A percentile compares a stretch with the other conserved stretches of the same genome.
Conservation (phyloP, 495 filamentous ascomycete species). For the Penicillium roqueforti region DNA sequence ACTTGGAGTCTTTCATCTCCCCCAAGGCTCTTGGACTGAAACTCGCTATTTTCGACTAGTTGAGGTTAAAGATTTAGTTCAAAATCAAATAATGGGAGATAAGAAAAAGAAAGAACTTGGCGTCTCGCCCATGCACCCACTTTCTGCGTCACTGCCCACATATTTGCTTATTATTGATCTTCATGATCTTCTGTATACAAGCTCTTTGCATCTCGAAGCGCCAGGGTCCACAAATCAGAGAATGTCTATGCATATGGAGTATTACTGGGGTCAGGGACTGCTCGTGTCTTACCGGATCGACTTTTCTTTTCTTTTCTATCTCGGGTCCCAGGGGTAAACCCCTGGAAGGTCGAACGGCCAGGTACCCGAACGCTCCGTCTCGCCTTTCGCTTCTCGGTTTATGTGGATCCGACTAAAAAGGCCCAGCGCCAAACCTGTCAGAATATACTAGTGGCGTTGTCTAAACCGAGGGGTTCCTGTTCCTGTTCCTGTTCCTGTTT, state of each 20-base stretch:
- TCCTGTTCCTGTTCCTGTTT: no score
- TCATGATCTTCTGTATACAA: neutral
- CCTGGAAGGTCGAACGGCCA: neutral
- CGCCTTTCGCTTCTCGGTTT: neutral
- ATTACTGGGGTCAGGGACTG: neutral
- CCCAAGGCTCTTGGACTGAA: neutral
- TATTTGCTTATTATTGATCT: neutral
- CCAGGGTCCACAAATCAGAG: neutral
- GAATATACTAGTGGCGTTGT: neutral
- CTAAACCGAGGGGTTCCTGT: neutral
- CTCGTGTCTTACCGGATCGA: neutral
- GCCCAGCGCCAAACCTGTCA: neutral
- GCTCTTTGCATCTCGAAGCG: constrained; percentile 4
- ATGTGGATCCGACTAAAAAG: neutral
- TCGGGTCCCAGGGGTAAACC: neutral
- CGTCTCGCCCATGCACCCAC: constrained; percentile 5
- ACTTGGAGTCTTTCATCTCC: neutral
- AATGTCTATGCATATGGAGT: neutral
- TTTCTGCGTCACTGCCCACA: neutral
- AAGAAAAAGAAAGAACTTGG: neutral
- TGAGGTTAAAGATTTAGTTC: neutral
- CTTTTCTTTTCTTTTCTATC: neutral
- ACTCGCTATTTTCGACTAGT: neutral
- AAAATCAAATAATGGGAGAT: neutral
- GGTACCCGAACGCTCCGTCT: neutral